Conservation (phyloP, 768 basidiomycete species). For the Panaeolus papilionaceus region DNA sequence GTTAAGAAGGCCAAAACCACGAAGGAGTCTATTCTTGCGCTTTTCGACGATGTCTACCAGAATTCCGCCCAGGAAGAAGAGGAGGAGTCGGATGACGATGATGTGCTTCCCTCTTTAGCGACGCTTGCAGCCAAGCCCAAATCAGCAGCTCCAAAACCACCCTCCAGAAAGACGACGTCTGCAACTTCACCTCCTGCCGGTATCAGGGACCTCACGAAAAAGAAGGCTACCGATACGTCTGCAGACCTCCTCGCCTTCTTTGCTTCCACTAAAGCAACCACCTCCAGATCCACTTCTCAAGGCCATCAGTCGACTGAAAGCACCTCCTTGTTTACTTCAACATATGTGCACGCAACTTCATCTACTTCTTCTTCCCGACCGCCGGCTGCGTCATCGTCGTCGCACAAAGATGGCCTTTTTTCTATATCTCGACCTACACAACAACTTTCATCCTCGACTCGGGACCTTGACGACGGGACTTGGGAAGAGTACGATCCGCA, state of each 20-base stretch:
- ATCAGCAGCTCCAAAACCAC: not conserved
- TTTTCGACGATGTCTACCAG: constrained; percentile 6
- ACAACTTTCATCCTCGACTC: not conserved
- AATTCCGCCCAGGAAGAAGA: not conserved
- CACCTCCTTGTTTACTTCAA: not conserved
- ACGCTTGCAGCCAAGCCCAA: not conserved
- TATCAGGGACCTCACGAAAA: constrained; percentile 29
- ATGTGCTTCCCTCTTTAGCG: not conserved
- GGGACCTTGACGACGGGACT: not conserved
- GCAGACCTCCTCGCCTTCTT: constrained; percentile 24
- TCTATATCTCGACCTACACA: not conserved
- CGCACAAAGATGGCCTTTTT: not conserved
- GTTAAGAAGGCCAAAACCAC: constrained; percentile 3
- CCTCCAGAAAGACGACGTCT: not conserved
- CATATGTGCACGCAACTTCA: not conserved
- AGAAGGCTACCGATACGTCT: constrained; percentile 6
- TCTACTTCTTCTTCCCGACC: constrained; percentile 1
- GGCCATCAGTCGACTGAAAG: constrained; percentile 14
- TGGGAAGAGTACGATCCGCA: constrained; percentile 1
- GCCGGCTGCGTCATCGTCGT: not conserved
- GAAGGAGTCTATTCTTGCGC: not conserved
- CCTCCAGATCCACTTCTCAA: not conserved
- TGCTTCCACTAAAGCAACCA: constrained; percentile 14
- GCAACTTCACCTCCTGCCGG: not conserved
- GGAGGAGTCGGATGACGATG: constrained; percentile 1